Evolutionary conservation across 1,139 yeast genomes (phyloP), one percentile per base, ranked within the genome.

Genomic region (Candida glucosophila): DNA sequence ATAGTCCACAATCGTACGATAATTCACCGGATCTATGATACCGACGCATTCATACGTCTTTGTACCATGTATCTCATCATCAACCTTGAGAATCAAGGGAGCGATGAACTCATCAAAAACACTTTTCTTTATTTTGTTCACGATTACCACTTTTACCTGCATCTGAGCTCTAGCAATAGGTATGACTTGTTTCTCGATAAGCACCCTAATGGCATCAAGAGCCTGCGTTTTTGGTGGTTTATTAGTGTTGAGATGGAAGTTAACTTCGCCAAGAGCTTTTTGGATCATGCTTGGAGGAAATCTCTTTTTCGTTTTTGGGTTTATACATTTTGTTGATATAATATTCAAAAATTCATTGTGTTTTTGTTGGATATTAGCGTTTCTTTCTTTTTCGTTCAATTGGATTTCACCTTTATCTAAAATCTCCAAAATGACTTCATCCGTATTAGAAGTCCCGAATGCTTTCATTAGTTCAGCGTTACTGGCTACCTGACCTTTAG

Each of bases 111-210:
- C 75, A 8, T 55, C 58, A 33, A 48, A 62, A 3, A 53, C 43
- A 31, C 67, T 55, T 19, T 56, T 59, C 44, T 73, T 68, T 2
- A 73, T 73, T 28, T 73, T 69, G 9, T 63, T 61, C 14, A 62
- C 53, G 17, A 77, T 44, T 1, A 66, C 52, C 9, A 82, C 60
- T 39, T 77, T 74, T 15, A 90, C 68, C 54, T 85, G 77, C 98
- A 90, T 90, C 43, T 81, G 80, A 0, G 98, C 97, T 39, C 98
- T 68, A 1, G 86, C 93, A 35, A 90, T 88, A 7, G 98, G 97
- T 21, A 90, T 78, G 23, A 86, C 60, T 49, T 90, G 97, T 40
- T 73, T 71, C 19, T 76, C 72, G 6, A 82, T 78, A 27, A 90
- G 59, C 28, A 80, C 49, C 45, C 75, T 82, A 39, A 92, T 88